phyloP scores from a whole-genome alignment of 495 filamentous ascomycete species.

The Daldinia bambusicola region DNA sequence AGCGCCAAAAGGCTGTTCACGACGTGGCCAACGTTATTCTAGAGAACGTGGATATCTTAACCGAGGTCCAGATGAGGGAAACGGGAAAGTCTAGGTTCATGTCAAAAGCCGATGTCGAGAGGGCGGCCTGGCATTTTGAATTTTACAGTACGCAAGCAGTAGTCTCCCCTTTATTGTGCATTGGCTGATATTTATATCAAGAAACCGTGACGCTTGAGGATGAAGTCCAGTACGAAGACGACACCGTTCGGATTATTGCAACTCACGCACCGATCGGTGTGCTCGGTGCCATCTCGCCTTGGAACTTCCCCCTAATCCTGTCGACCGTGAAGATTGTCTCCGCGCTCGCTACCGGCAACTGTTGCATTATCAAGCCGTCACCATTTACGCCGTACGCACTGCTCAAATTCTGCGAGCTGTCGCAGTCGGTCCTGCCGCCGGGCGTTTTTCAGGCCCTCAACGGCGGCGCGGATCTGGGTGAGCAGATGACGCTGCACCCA shows the following conservation, averaged over 20 bases:
- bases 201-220: constrained; percentile 54
- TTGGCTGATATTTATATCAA: constrained; percentile 14
- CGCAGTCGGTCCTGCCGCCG: constrained; percentile 67
- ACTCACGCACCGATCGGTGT: constrained; percentile 65
- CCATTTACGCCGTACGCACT: constrained; percentile 75
- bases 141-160: constrained; percentile 41
- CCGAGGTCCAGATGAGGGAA: constrained; percentile 53
- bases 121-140: constrained; percentile 44
- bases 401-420: constrained; percentile 72
- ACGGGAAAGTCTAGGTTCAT: constrained; percentile 55
- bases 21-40: constrained; percentile 59
- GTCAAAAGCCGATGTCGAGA: constrained; percentile 44
- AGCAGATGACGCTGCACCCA: constrained; percentile 65
- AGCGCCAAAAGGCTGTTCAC: constrained; percentile 64
- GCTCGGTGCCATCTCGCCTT: constrained; percentile 66
- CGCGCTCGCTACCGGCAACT: constrained; percentile 68
- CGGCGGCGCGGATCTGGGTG: constrained; percentile 72
- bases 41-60: constrained; percentile 50
- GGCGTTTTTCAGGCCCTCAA: constrained; percentile 75
- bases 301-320: constrained; percentile 73
- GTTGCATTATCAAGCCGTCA: constrained; percentile 71
- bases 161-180: not conserved
- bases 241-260: constrained; percentile 57
- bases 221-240: constrained; percentile 63
- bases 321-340: constrained; percentile 65